Percentiles rank a stretch among this genome's conserved stretches.
Conservation (phyloP, 2,329 filamentous ascomycete species). For the Elsinoe fawcettii region DNA sequence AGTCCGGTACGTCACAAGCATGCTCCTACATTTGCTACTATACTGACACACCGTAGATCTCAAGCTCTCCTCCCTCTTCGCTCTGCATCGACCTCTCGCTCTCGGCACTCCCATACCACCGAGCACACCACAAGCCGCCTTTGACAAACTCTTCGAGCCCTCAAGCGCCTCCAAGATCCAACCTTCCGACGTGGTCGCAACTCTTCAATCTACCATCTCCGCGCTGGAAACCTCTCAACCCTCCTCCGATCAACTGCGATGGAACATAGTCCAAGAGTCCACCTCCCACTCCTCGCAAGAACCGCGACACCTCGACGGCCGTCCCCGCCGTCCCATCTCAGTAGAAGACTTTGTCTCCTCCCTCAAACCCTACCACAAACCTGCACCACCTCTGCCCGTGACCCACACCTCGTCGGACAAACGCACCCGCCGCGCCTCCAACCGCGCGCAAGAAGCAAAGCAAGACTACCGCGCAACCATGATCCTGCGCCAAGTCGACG, state of each 20-base stretch:
- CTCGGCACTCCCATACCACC: constrained; percentile 74
- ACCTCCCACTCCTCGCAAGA: constrained; percentile 27
- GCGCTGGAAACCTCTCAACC: constrained; percentile 28
- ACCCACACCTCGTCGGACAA: constrained; percentile 30
- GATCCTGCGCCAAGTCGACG: constrained; percentile 7
- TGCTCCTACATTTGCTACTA: not conserved
- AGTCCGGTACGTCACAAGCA: constrained; percentile 19
- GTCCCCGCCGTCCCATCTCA: constrained; percentile 23
- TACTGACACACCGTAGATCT: constrained; percentile 54
- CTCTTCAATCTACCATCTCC: constrained; percentile 38
- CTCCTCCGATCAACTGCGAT: constrained; percentile 32
- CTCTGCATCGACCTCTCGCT: constrained; percentile 87
- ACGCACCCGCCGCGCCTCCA: constrained; percentile 19
- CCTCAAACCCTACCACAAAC: constrained; percentile 71
- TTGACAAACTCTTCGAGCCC: constrained; percentile 72
- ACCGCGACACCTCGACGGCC: constrained; percentile 30
- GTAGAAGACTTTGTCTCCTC: constrained; percentile 36
- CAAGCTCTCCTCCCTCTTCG: constrained; percentile 87
- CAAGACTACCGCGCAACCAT: constrained; percentile 12
- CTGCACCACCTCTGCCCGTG: constrained; percentile 64
- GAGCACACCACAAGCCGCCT: constrained; percentile 62
- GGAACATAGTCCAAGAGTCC: constrained; percentile 32
- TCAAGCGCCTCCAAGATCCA: constrained; percentile 34
- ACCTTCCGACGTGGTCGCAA: constrained; percentile 35
- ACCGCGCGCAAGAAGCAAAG: not conserved